Conservation (phyloP, 2,329 filamentous ascomycete species). For the Colletotrichum chlorophyti region DNA sequence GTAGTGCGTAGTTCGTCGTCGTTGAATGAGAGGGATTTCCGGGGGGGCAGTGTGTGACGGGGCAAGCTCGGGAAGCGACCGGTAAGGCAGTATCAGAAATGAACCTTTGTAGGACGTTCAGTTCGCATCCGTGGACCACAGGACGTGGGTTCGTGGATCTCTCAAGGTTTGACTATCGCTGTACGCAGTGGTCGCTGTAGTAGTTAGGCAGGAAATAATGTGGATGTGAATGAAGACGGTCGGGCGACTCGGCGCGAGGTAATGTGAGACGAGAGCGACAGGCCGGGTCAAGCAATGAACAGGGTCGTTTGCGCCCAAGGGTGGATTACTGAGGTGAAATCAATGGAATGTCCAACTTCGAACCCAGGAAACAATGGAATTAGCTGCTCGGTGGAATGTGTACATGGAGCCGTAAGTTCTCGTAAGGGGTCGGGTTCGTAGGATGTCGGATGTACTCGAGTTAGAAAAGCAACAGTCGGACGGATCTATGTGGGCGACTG, state of each 20-base stretch:
- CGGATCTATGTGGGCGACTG: neutral
- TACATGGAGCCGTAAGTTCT: neutral
- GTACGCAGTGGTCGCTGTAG: neutral
- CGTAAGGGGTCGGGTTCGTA: neutral
- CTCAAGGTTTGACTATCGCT: neutral
- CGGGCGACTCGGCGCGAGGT: conserved; percentile 9
- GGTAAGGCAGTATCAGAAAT: neutral
- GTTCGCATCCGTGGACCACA: neutral
- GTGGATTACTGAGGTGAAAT: too few species aligned
- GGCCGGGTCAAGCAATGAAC: neutral
- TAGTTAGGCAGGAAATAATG: neutral
- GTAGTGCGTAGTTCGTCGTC: neutral
- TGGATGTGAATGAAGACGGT: neutral
- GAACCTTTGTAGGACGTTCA: neutral
- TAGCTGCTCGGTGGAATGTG: neutral
- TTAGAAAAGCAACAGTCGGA: too few species aligned
- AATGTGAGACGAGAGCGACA: neutral
- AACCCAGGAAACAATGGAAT: too few species aligned
- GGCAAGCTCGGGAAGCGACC: too few species aligned
- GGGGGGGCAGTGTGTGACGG: too few species aligned
- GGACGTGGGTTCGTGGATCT: neutral
- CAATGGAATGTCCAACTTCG: too few species aligned
- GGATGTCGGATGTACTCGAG: too few species aligned
- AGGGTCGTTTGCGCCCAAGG: neutral
- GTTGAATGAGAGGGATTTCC: too few species aligned